Conservation (phyloP, 2,329 filamentous ascomycete genomes). For the Trichoderma sp. region DNA sequence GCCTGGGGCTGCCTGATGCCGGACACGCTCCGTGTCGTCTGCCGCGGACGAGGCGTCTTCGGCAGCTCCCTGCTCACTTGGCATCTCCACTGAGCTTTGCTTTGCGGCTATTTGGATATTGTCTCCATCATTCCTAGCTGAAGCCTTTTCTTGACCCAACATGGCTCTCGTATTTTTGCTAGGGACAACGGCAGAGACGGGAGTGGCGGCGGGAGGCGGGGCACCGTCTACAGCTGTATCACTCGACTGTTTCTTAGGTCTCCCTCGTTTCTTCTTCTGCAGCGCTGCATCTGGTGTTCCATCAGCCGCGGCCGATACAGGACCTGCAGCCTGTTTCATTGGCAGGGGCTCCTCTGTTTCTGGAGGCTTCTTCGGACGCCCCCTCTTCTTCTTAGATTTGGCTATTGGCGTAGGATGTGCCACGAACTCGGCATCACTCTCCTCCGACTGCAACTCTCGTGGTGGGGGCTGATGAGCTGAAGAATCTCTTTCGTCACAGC, state of each 20-base stretch:
- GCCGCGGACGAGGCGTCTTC: background rate
- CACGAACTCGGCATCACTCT: slow-evolving; percentile 23
- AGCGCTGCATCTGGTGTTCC: slow-evolving; percentile 10
- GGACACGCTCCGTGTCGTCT: background rate
- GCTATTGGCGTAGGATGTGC: slow-evolving; percentile 21
- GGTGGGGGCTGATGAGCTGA: background rate
- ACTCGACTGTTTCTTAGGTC: slow-evolving; percentile 41
- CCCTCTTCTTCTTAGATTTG: slow-evolving; percentile 34
- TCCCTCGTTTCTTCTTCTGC: slow-evolving; percentile 43
- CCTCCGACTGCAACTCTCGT: slow-evolving; percentile 2
- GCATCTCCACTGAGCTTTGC: background rate
- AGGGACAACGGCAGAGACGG: background rate
- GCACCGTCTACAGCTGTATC: slow-evolving; percentile 22
- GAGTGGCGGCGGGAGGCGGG: slow-evolving; percentile 19
- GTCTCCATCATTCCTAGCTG: background rate
- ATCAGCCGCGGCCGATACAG: background rate
- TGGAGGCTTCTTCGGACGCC: slow-evolving; percentile 35
- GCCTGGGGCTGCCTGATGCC: background rate
- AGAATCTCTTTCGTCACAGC: background rate
- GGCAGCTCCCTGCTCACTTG: background rate
- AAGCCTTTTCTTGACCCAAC: background rate
- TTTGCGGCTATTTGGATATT: background rate
- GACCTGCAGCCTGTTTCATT: slow-evolving; percentile 3
- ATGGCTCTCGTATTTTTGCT: background rate
- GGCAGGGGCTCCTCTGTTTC: slow-evolving; percentile 21